Percentiles rank a stretch among this genome's conserved stretches.
Evolutionary conservation across 148 eudicot species (phyloP).

Genomic region (Silene uniflora): DNA sequence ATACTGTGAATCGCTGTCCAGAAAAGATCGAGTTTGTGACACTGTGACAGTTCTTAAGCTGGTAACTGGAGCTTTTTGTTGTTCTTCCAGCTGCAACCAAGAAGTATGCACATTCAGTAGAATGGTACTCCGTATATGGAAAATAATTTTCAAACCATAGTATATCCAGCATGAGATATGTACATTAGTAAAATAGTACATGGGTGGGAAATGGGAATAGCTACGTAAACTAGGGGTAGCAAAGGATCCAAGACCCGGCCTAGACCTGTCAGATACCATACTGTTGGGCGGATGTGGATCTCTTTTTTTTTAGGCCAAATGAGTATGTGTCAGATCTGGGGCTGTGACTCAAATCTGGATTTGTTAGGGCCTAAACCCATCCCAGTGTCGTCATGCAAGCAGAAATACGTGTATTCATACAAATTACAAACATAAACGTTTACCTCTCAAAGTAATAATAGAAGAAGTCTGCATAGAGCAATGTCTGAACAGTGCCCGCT

Average conservation of each 20-base stretch:
- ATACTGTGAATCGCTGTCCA: not conserved
- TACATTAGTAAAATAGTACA: not conserved
- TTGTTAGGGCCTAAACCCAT: no score
- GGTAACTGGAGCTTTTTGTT: conserved; percentile 77
- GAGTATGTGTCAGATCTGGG: no score
- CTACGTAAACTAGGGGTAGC: not conserved
- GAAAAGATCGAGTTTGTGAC: not conserved
- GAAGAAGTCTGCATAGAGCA: conserved; percentile 94
- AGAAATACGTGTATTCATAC: no score
- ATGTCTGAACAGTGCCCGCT: conserved; percentile 75
- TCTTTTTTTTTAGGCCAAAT: no score
- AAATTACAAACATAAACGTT: not conserved
- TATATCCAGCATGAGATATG: not conserved
- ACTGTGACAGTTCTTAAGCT: conserved; percentile 39
- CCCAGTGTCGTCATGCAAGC: not conserved
- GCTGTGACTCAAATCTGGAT: no score
- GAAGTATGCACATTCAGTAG: not conserved
- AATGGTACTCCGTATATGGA: not conserved
- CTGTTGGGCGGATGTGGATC: no score
- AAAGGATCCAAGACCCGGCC: not conserved
- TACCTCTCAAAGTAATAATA: conserved; percentile 96
- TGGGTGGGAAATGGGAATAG: not conserved
- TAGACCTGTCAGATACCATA: not conserved
- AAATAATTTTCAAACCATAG: not conserved
- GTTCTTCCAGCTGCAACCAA: conserved; percentile 78